Base-by-base conservation (phyloP, 1,139 yeast species). In the Meyerozyma guilliermondii region DNA sequence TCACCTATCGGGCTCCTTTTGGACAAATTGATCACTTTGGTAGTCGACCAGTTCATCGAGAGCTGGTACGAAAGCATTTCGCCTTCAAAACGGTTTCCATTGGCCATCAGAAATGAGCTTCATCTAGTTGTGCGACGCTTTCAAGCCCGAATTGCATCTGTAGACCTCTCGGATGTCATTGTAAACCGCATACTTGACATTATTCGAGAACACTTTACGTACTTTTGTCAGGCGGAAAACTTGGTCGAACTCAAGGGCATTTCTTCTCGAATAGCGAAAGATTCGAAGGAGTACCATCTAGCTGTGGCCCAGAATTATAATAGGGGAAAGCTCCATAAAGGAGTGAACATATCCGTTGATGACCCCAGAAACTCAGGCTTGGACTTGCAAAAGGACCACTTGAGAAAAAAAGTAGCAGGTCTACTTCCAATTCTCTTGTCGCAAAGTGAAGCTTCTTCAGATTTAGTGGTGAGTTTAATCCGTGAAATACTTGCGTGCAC, bases 51-150 rank as follows among this genome's bases (percentile, higher is more conserved):
- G 49, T 88, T 85, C 57, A 71, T 89, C 1, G 58, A 64, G 36
- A 58, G 78, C 3, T 89, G 97, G 97, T 87, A 68, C 52, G 48
- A 55, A 3, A 63, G 64, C 13, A 71, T 84, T 7, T 74, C 86
- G 0, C 44, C 58, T 0, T 74, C 77, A 40, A 49, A 61, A 1
- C 54, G 71, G 4, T 86, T 89, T 50, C 78, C 82, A 5, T 69
- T 74, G 2, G 74, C 76, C 31, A 67, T 88, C 4, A 74, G 71
- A 35, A 42, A 55, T 0, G 77, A 81, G 41, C 56, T 89, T 24
- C 65, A 74, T 8, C 48, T 52, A 2, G 75, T 78, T 0, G 56
- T 80, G 1, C 52, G 51, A 7, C 61, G 62, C 16, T 47, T 87
- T 5, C 70, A 72, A 18, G 46, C 46, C 1, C 62, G 83, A 34